Base-by-base conservation (phyloP, 768 basidiomycete genomes). In the Lentinula detonsa region DNA sequence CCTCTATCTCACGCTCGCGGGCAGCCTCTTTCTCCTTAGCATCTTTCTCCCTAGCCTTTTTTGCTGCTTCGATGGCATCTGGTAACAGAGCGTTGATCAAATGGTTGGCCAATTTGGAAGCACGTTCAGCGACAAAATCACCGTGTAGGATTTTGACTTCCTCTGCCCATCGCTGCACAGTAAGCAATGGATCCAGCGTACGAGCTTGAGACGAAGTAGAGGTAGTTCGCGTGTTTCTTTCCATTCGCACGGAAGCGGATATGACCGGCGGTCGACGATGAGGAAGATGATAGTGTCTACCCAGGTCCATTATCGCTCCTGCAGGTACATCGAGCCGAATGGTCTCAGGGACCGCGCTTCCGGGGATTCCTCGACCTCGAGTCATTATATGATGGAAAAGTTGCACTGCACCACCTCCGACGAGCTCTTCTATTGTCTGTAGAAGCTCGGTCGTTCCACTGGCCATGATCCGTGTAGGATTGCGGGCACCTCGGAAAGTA, bases 101-200 rank as follows among this genome's bases (percentile, higher is more conserved):
- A 67, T 95, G 91, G 65, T 88, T 88, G 31, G 78, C 76, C 13
- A 97, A 69, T 65, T 85, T 90, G 23, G 73, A 77, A 18, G 85
- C 78, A 18, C 93, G 82, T 61, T 90, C 86, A 10, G 80, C 72
- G 8, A 87, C 83, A 61, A 89, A 88, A 64, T 86, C 85, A 15
- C 90, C 88, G 61, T 93, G 87, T 23, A 91, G 74, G 35, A 91
- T 86, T 68, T 90, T 91, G 62, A 84, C 85, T 71, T 96, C 95
- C 69, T 96, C 94, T 1, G 83, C 76, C 95, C 95, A 98, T 61
- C 95, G 84, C 67, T 93, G 90, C 34, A 87, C 69, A 1, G 95
- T 96, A 9, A 90, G 78, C 59, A 92, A 74, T 1, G 94, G 93
- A 35, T 90, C 86, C 53, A 93, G 87, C 49, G 85, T 86, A 40